These are phyloP conservation scores for Triticum urartu DNA, from an alignment of 176 grass and related monocot genomes.

Conservation along the genomic window DNA sequence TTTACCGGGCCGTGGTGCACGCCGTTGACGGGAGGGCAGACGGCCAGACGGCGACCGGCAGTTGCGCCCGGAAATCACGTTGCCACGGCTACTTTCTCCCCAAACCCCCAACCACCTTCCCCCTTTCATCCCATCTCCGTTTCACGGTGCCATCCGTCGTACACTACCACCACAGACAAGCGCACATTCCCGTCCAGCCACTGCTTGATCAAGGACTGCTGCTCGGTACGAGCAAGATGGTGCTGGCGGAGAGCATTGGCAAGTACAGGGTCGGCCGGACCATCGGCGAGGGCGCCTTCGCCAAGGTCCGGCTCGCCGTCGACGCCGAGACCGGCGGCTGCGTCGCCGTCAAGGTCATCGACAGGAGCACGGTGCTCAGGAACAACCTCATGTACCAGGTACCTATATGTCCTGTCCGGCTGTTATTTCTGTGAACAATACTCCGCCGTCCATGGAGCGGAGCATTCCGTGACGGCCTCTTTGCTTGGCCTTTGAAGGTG, in stretches of 20 bases:
- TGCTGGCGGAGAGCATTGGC: conserved; percentile 38
- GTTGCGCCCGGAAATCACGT: conserved; percentile 46
- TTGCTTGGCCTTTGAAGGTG: conserved; percentile 37
- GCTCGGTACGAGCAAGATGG: conserved; percentile 22
- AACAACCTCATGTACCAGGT: conserved; percentile 70
- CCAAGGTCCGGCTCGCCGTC: conserved; percentile 65
- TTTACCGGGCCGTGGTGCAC: background rate
- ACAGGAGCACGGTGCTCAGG: conserved; percentile 51
- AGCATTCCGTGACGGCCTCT: background rate
- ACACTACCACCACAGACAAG: background rate
- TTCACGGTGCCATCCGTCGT: background rate
- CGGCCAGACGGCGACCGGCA: background rate
- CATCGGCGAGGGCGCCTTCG: conserved; percentile 68
- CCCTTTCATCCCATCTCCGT: background rate
- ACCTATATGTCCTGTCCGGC: background rate
- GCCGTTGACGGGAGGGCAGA: conserved; percentile 30
- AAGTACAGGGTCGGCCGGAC: conserved; percentile 64
- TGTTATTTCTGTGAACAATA: background rate
- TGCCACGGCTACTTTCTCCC: background rate
- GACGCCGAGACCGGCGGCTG: conserved; percentile 39
- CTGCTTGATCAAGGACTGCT: background rate
- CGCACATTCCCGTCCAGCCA: background rate
- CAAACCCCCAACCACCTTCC: conserved; percentile 41
- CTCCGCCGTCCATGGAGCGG: background rate
- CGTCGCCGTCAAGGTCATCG: conserved; percentile 69